Conservation (phyloP, 164 flowering plant species). For the Vitis cinerea region DNA sequence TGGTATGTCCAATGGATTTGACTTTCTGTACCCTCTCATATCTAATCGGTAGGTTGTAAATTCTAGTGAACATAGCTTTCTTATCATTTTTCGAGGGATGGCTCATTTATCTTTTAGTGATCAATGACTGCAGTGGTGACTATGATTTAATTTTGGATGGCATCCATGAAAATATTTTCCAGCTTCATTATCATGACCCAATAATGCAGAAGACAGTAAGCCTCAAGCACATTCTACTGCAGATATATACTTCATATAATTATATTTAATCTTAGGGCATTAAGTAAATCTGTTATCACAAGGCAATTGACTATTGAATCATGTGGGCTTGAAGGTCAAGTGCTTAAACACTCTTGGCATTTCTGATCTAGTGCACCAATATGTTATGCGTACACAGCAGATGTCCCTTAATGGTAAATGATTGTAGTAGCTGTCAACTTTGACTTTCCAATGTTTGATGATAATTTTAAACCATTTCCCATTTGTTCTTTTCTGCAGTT, state of each 20-base stretch:
- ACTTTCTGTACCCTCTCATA: too few species aligned
- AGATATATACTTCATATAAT: neutral
- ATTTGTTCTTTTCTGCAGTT: slow-evolving; percentile 38
- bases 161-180: too few species aligned
- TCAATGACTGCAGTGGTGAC: too few species aligned
- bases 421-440: neutral
- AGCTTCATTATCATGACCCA: slow-evolving; percentile 93
- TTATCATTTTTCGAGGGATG: too few species aligned
- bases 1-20: too few species aligned
- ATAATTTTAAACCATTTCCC: neutral
- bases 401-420: slow-evolving; percentile 71
- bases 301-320: slow-evolving; percentile 2
- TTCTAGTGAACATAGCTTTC: too few species aligned
- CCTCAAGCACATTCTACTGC: neutral
- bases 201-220: slow-evolving; percentile 91
- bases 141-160: too few species aligned
- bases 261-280: neutral
- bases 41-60: too few species aligned
- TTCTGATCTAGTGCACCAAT: slow-evolving; percentile 72
- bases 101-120: too few species aligned
- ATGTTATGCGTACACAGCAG: slow-evolving; percentile 73
- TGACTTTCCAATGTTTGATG: neutral
- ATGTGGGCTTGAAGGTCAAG: slow-evolving; percentile 51
- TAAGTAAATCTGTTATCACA: slow-evolving; percentile 1
- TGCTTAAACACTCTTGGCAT: slow-evolving; percentile 70